Base-by-base conservation (phyloP, 306 rosid species). In the Rosa multiflora region DNA sequence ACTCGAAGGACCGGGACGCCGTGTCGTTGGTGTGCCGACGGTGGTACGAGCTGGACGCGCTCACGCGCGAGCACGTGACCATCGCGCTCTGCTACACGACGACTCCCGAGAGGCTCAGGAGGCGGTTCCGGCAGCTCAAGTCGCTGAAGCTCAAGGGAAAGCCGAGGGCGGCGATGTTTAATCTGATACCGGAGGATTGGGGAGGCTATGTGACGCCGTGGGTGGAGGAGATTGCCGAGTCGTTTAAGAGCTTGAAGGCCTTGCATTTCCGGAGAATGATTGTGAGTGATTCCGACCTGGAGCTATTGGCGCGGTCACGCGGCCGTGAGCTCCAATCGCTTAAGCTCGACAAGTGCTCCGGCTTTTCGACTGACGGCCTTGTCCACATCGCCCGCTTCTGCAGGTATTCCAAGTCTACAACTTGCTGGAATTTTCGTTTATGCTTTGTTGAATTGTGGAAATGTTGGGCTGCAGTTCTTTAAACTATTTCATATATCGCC, bases 121-220 rank as follows among this genome's bases (percentile, higher is more conserved):
- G 81, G 52, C 79, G 99, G 49, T 95, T 95, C 63, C 82, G 84
- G 2, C 92, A 93, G 78, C 86, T 95, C 1, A 97, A 93, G 74
- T 95, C 99, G 14, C 78, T 95, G 84, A 84, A 85, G 55, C 81
- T 95, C 75, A 95, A 95, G 46, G 99, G 98, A 10, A 95, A 95
- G 85, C 99, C 99, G 2, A 83, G 99, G 39, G 98, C 99, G 4
- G 97, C 99, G 6, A 93, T 93, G 98, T 93, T 95, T 84, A 95
- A 95, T 82, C 81, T 95, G 70, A 95, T 95, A 55, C 98, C 97
- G 2, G 99, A 95, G 86, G 89, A 95, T 74, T 95, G 99, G 99
- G 99, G 99, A 59, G 99, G 99, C 0, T 89, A 74, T 23, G 98
- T 95, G 0, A 89, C 90, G 6, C 98, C 98, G 0, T 95, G 99